Evolutionary conservation across 1,284 basidiomycete species (phyloP), one percentile per base, ranked within the genome.

Genomic region (Cryptococcus sp.): DNA sequence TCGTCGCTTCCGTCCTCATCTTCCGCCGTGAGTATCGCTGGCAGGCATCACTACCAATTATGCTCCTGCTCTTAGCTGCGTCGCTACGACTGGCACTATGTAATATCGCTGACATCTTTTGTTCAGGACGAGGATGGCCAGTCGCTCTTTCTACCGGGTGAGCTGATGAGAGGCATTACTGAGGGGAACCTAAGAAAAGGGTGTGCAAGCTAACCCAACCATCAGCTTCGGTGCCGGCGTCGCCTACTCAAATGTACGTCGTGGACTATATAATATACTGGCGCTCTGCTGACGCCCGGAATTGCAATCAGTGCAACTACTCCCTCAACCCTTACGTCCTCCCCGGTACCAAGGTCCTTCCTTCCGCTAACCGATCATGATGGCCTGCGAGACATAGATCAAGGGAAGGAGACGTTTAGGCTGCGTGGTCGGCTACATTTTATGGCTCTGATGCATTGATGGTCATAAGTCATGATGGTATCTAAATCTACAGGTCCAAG

Each of bases 271-370:
- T 50, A 6, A 6, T 50, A 57, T n/a, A n/a, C 23, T 41, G 19
- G 16, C n/a, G 22, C 16, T 45, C 20, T 50, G 15, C 10, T 27
- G n/a, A 20, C 22, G 22, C 4, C 56, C 25, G 38, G 50, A 16
- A 20, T 19, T 13, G 17, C 35, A 5, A 47, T 47, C 62, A 97
- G 85, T 97, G 93, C 81, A 93, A 97, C 82, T 88, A 91, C 66
- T 90, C 90, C 22, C 95, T 97, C 85, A 95, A 95, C 82, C 91
- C 93, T 19, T 89, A 93, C 62, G 86, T 92, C 71, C 87, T 95
- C 75, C 89, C 93, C 41, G 93, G 93, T 66, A 91, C 90, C 60
- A 87, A 91, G 67, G 85, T 96, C 68, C 80, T 82, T 53, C 89
- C 78, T 71, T 81, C 61, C 70, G 71, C 54, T 31, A 58, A 59